Conservation (phyloP, 2,329 filamentous ascomycete genomes). For the Dryadomyces sulphureus region DNA sequence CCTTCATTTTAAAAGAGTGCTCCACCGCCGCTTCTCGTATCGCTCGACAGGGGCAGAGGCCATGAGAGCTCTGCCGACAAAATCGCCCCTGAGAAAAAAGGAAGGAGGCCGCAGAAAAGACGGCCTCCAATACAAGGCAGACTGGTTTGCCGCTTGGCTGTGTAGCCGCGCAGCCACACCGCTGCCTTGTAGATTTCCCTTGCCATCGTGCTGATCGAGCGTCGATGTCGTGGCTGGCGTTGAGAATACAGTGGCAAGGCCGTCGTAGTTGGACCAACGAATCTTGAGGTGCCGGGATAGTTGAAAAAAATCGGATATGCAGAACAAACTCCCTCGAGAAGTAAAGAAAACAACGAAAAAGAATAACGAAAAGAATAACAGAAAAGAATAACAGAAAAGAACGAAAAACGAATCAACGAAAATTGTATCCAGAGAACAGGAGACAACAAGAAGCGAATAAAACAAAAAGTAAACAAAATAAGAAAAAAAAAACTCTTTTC, state of each 20-base stretch:
- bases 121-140: not conserved
- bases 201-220: no score
- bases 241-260: not conserved
- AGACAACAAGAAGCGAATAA: not conserved
- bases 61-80: no score
- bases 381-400: not conserved
- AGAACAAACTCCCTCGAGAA: not conserved
- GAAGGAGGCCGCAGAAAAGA: no score
- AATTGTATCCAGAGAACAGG: not conserved
- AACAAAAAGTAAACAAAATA: not conserved
- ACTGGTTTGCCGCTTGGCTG: no score
- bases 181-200: no score
- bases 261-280: not conserved
- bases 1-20: not conserved
- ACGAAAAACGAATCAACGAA: not conserved
- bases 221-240: no score
- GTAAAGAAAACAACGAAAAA: not conserved
- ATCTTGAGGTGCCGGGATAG: no score
- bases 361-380: not conserved
- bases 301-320: not conserved
- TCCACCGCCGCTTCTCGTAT: not conserved
- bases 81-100: no score
- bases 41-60: no score
- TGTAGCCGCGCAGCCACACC: no score
- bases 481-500: slow-evolving; percentile 3